A percentile compares a stretch with the other conserved stretches of the same genome.
Evolutionary conservation across 345 rosid species (phyloP).

Genomic region (Sisymbrium altissimum): DNA sequence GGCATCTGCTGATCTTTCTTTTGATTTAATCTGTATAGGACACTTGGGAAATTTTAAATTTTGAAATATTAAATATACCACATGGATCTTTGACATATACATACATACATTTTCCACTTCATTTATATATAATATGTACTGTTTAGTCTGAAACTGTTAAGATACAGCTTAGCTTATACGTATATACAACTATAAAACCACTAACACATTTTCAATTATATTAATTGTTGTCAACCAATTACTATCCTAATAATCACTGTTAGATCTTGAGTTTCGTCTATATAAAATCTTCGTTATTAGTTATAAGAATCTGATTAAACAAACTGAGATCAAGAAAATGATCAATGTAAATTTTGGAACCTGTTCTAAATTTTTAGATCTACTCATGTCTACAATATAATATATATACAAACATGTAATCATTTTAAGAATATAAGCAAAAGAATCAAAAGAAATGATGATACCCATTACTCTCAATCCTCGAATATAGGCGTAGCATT

Average conservation of each 20-base stretch:
- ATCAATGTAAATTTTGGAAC: background rate
- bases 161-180: slow-evolving; percentile 15
- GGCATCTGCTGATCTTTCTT: slow-evolving; percentile 25
- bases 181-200: slow-evolving; percentile 27
- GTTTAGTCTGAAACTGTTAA: slow-evolving; percentile 4
- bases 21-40: slow-evolving; percentile 17
- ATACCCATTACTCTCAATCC: slow-evolving; percentile 22
- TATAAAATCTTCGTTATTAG: background rate
- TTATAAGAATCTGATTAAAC: background rate
- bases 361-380: background rate
- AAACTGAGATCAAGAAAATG: background rate
- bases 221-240: background rate
- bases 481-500: slow-evolving; percentile 34
- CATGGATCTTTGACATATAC: slow-evolving; percentile 27
- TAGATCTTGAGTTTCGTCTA: slow-evolving; percentile 7
- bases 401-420: background rate
- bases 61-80: slow-evolving; percentile 7
- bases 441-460: background rate
- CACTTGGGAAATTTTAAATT: slow-evolving; percentile 8
- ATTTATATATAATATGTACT: background rate
- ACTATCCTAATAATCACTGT: background rate
- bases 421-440: background rate
- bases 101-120: slow-evolving; percentile 8
- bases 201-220: background rate
- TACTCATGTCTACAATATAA: background rate